Percentiles rank a stretch among this genome's conserved stretches.
These are phyloP conservation scores for Middelhovenomyces tepae DNA, from an alignment of 805 yeast genomes.

Conservation along the genomic window DNA sequence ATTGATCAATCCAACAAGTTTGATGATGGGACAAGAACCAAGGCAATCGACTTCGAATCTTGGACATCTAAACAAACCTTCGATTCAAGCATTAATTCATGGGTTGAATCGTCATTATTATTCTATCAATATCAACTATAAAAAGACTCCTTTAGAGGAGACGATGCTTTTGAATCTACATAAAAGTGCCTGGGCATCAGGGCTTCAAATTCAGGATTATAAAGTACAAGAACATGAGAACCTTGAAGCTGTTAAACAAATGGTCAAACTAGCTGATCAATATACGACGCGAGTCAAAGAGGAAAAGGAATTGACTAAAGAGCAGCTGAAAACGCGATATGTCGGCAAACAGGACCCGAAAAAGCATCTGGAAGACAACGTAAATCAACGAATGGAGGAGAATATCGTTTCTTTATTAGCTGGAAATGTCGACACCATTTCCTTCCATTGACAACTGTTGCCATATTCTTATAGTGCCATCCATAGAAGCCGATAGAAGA, in stretches of 20 bases:
- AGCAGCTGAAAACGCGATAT: conserved; percentile 86
- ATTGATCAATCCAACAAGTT: conserved; percentile 74
- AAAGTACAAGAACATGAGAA: conserved; percentile 69
- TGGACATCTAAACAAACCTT: conserved; percentile 91
- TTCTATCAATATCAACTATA: conserved; percentile 89
- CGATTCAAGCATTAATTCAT: conserved; percentile 93
- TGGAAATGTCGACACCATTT: conserved; percentile 82
- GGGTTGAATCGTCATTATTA: conserved; percentile 96
- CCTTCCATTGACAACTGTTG: conserved; percentile 49
- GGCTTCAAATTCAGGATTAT: conserved; percentile 71
- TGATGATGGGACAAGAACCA: conserved; percentile 96
- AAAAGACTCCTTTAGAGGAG: conserved; percentile 84
- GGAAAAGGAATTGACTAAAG: conserved; percentile 81
- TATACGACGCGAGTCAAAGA: conserved; percentile 87
- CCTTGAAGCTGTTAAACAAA: conserved; percentile 57
- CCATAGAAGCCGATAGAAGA: conserved; percentile 17
- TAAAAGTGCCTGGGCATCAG: conserved; percentile 93
- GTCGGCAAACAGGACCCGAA: conserved; percentile 99
- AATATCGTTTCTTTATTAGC: conserved; percentile 82
- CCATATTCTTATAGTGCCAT: conserved; percentile 5
- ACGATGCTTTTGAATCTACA: conserved; percentile 90
- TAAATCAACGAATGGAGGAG: conserved; percentile 78
- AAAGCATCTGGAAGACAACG: conserved; percentile 87
- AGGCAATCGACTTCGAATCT: conserved; percentile 95
- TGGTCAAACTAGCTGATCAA: conserved; percentile 85